phyloP scores from a whole-genome alignment of 2,329 filamentous ascomycete species.

The Cryphonectria radicalis region DNA sequence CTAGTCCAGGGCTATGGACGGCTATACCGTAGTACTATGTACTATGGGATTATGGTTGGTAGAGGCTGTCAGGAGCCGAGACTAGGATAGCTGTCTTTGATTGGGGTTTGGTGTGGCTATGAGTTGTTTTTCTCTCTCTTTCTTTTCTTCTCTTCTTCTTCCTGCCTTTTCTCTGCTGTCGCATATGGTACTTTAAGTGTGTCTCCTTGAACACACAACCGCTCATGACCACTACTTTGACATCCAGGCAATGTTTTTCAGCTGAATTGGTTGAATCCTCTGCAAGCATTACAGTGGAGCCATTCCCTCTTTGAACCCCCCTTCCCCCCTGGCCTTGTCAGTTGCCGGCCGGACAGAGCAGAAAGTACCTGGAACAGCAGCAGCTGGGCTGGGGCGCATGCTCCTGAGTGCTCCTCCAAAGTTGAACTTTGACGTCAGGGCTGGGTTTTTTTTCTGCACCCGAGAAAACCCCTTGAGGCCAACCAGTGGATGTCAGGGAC shows the following conservation, averaged over 20 bases:
- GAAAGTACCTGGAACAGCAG: background rate
- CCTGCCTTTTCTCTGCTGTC: background rate
- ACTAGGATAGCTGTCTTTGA: conserved; percentile 19
- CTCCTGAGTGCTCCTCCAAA: background rate
- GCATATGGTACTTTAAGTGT: background rate
- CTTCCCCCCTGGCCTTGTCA: background rate
- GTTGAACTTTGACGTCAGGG: conserved; percentile 28
- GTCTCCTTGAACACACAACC: background rate
- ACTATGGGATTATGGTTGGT: background rate
- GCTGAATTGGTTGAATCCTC: background rate
- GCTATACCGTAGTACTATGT: background rate
- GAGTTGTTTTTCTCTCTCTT: background rate
- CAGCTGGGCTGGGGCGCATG: background rate
- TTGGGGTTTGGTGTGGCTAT: background rate
- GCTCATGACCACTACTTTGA: background rate
- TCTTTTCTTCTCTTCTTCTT: background rate
- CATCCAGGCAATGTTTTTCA: background rate
- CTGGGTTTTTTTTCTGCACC: conserved; percentile 1
- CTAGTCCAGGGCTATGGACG: conserved; percentile 17
- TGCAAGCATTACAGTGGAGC: conserved; percentile 3
- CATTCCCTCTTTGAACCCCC: background rate
- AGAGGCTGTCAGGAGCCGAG: conserved; percentile 16
- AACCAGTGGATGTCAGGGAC: background rate
- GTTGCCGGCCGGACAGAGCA: conserved; percentile 12
- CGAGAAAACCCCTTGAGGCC: conserved; percentile 1